A percentile compares a stretch with the other conserved stretches of the same genome.
Conservation (phyloP, 2,329 filamentous ascomycete genomes). For the Biscogniauxia sp. region DNA sequence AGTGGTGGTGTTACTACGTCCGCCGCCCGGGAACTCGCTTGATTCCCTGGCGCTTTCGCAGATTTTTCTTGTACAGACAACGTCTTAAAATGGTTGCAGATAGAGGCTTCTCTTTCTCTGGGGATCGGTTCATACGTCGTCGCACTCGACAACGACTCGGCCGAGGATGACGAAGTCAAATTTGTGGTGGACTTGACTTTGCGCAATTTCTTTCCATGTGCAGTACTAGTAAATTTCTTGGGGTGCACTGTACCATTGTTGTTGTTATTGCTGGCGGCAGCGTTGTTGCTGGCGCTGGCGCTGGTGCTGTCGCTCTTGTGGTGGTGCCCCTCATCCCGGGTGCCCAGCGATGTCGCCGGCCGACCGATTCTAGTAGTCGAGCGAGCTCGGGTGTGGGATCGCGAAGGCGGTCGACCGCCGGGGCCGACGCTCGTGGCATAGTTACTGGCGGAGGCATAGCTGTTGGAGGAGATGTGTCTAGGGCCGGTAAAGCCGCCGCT, state of each 20-base stretch:
- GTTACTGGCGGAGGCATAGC: constrained; percentile 37
- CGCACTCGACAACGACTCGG: not conserved
- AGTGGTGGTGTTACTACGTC: constrained; percentile 17
- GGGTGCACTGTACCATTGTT: constrained; percentile 40
- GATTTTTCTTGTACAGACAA: constrained; percentile 39
- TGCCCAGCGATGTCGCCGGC: constrained; percentile 31
- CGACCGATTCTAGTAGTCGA: constrained; percentile 30
- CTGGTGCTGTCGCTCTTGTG: not conserved
- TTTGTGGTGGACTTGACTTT: constrained; percentile 27
- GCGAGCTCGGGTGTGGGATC: constrained; percentile 26
- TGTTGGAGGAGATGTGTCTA: constrained; percentile 32
- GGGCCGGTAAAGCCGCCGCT: constrained; percentile 8
- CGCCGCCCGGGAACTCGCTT: constrained; percentile 43
- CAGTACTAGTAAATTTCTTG: constrained; percentile 6
- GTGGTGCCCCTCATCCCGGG: constrained; percentile 23
- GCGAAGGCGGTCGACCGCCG: constrained; percentile 34
- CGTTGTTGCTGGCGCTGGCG: too few species aligned
- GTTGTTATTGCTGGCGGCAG: constrained; percentile 13
- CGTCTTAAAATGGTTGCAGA: constrained; percentile 36
- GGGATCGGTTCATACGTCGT: constrained; percentile 16
- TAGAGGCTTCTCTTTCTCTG: constrained; percentile 43
- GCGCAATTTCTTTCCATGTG: constrained; percentile 21
- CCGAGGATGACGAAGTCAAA: constrained; percentile 3
- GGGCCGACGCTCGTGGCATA: constrained; percentile 36
- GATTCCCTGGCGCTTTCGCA: constrained; percentile 35